Base-by-base conservation (phyloP, 164 flowering plant species). In the Aristolochia californica region DNA sequence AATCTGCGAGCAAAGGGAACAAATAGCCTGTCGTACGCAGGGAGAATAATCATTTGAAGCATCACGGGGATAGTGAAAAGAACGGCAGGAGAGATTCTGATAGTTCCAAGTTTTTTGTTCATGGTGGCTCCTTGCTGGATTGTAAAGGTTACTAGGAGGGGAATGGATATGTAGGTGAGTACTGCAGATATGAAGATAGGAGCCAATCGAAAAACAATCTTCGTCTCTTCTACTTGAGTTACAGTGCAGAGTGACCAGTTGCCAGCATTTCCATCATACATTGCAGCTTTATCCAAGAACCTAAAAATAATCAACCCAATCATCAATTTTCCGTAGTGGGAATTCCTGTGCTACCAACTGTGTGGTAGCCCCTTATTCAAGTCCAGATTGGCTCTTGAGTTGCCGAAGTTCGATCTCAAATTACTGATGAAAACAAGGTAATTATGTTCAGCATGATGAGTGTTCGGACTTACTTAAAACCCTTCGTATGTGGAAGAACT, bases 61-160 rank as follows among this genome's bases (percentile, higher is more conserved):
- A 72, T 11, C 0, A 79, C 68, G 1, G 90, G 87, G 62, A 84
- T 77, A 13, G 72, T 49, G 0, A 83, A 77, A 27, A 38, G 28
- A 48, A 26, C 30, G 7, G 28, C 44, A 0, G 86, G 78, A 2
- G 88, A 83, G 57, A 86, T 65, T 25, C 64, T 73, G 2, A 80
- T 45, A 16, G 72, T 65, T 0, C 83, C 74, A 8, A 82, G 63
- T 30, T 73, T 72, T 23, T 78, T 82, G 80, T 84, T 43, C 90
- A 86, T 84, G 40, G 86, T 68, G 7, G 70, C 71, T 13, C 80
- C 88, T 59, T 84, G 90, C 63, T 80, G 69, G 34, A 84, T 74
- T 2, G 95, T 82, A 44, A 76, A 78, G 25, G 88, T 84, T 20
- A 72, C 62, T 58, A 82, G 83, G 21, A 20, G 43, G 55, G 44